Evolutionary conservation across 805 yeast genomes (phyloP), one percentile per base, ranked within the genome.

Genomic region (Lachancea sp.): DNA sequence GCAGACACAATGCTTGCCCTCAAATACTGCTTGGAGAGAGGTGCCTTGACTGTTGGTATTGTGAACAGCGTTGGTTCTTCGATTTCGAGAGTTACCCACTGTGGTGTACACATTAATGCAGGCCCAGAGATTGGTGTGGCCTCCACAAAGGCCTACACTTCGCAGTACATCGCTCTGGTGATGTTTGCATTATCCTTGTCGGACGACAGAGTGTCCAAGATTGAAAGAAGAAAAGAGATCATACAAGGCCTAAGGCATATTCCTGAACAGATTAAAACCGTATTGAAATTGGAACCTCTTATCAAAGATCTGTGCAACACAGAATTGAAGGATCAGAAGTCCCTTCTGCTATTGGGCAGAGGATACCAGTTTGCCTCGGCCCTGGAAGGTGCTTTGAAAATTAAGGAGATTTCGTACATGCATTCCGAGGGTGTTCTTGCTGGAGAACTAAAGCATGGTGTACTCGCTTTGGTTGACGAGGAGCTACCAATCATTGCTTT

Each of bases 81-180:
- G 35, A 88, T 93, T 67, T 91, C 98, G 6, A 82, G 99, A 71
- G 89, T 81, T 62, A 93, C 99, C 18, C 95, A 90, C 69, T 93
- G 99, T 74, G 99, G 99, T 79, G 96, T 93, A 46, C 99, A 93
- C 67, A 90, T 93, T 65, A 93, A 93, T 64, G 99, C 99, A 40
- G 99, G 99, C 54, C 99, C 99, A 38, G 99, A 93, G 71, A 93
- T 93, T 53, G 98, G 99, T 68, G 99, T 93, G 56, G 99, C 99
- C 10, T 89, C 97, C 11, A 93, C 99, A 39, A 93, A 93, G 71
- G 99, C 99, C 25, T 93, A 93, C 73, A 93, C 99, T 7, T 93
- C 99, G 10, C 99, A 93, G 68, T 93, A 81, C 67, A 90, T 95
- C 66, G 98, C 99, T 0, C 73, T 93, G 52, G 97, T 91, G 3